Evolutionary conservation across 2,329 filamentous ascomycete genomes (phyloP), one percentile per base, ranked within the genome.

Genomic region (Aspergillus fumigatiaffinis): DNA sequence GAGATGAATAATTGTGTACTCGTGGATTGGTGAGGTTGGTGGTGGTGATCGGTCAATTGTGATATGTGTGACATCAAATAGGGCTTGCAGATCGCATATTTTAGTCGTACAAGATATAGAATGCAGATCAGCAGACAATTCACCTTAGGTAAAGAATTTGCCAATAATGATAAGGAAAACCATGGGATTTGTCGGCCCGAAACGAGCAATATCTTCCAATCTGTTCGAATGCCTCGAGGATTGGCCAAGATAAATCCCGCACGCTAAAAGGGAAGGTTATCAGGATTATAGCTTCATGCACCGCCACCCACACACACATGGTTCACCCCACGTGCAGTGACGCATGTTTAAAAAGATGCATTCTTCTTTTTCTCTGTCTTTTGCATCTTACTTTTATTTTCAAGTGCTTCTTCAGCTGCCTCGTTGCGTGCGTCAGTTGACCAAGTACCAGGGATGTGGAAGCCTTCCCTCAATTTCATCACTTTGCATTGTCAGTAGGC

Each of bases 401-500:
- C n/a, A 21, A 35, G 12, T 17, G 12, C 10, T 21, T 12, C 20
- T 44, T 9, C 41, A 44, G 17, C 41, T 21, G 17, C 32, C 32
- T 35, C 14, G 14, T 35, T 35, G 32, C 32, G 14, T 35, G 32
- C 4, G 4, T 17, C 32, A 7, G 14, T 35, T 35, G 32, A 35
- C 12, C 32, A 35, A 35, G 12, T 14, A 4, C 5, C 14, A 21
- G 41, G 10, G 41, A 68, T 67, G 65, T 67, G 66, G 64, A 65
- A 61, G 55, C 60, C 60, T 25, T 60, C 56, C 8, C 50, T 68
- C 32, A 66, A 70, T 54, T 71, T 71, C 44, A 65, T 71, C 50
- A 60, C 63, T 17, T 50, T 71, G 57, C 69, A 71, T 61, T 70
- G 68, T 71, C 56, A 47, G 67, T 58, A n/a, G 7, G 3, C 41